Percentiles rank a stretch among this genome's conserved stretches.
These are phyloP conservation scores for Septoria linicola DNA, from an alignment of 2,329 filamentous ascomycete species.

Conservation along the genomic window DNA sequence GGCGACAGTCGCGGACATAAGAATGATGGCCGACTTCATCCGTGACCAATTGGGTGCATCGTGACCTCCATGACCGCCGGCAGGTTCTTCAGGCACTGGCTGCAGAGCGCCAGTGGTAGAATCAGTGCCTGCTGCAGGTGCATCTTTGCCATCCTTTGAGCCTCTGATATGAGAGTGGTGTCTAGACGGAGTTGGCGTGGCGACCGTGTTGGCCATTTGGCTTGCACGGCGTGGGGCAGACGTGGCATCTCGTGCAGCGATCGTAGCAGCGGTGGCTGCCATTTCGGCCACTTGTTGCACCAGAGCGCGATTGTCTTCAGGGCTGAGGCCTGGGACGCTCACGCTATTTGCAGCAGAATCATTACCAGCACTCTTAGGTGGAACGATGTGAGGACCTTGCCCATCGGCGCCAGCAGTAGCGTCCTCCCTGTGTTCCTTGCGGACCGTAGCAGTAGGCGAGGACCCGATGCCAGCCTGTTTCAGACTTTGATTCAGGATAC, in stretches of 20 bases:
- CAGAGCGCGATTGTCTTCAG: slow-evolving; percentile 76
- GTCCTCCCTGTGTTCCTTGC: slow-evolving; percentile 21
- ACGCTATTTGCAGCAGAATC: slow-evolving; percentile 44
- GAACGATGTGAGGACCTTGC: slow-evolving; percentile 69
- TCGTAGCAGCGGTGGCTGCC: slow-evolving; percentile 83
- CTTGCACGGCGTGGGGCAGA: slow-evolving; percentile 53
- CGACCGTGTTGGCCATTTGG: slow-evolving; percentile 39
- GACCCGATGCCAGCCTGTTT: slow-evolving; percentile 72
- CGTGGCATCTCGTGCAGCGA: slow-evolving; percentile 76
- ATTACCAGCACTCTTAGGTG: slow-evolving; percentile 61
- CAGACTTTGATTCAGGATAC: slow-evolving; percentile 85
- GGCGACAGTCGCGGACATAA: slow-evolving; percentile 82
- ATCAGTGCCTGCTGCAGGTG: slow-evolving; percentile 26
- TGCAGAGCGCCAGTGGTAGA: slow-evolving; percentile 36
- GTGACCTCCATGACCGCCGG: slow-evolving; percentile 65
- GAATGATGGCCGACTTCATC: slow-evolving; percentile 82
- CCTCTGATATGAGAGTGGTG: slow-evolving; percentile 20
- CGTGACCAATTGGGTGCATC: slow-evolving; percentile 99
- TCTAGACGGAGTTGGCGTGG: slow-evolving; percentile 15
- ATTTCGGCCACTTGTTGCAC: slow-evolving; percentile 89
- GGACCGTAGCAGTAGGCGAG: slow-evolving; percentile 48
- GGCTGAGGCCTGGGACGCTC: slow-evolving; percentile 66
- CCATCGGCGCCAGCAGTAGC: slow-evolving; percentile 30
- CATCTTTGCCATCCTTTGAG: slow-evolving; percentile 17
- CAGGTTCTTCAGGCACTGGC: slow-evolving; percentile 19